These are phyloP conservation scores for Chionographis japonica DNA, from an alignment of 106 monocot species.

Conservation along the genomic window DNA sequence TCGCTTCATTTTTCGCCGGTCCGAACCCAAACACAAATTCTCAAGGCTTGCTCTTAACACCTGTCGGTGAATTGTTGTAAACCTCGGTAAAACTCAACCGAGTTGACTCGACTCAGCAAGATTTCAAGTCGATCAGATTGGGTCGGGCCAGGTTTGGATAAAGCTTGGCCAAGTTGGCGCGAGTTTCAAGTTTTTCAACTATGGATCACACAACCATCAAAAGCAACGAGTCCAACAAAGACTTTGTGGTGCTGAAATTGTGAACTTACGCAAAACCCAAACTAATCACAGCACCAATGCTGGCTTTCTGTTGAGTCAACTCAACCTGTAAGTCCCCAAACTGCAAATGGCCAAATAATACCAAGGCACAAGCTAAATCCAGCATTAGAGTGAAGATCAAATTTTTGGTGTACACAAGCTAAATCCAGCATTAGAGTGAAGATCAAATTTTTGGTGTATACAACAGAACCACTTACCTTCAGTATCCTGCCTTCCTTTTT, in stretches of 20 bases:
- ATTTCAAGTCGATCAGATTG: no score
- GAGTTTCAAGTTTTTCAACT: no score
- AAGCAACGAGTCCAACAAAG: no score
- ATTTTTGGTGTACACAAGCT: neutral
- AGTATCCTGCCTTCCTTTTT: conserved; percentile 48
- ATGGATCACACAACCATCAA: neutral
- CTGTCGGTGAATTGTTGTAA: no score
- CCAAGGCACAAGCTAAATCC: neutral
- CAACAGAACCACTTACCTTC: conserved; percentile 40
- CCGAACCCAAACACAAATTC: no score
- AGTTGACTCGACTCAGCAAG: no score
- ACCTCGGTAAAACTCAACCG: no score
- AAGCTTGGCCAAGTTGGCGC: no score
- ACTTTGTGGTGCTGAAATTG: neutral
- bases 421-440: neutral
- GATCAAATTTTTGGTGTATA: neutral
- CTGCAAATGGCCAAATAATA: conserved; percentile 27
- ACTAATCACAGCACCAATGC: conserved; percentile 74
- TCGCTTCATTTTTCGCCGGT: no score
- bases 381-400: neutral
- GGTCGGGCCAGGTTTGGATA: no score
- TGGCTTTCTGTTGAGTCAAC: conserved; percentile 72
- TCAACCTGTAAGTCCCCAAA: conserved; percentile 82
- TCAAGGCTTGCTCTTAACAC: no score
- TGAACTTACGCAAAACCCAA: conserved; percentile 65